Conservation (phyloP, 192 early-diverging fungal genomes). For the Coemansia reversa region DNA sequence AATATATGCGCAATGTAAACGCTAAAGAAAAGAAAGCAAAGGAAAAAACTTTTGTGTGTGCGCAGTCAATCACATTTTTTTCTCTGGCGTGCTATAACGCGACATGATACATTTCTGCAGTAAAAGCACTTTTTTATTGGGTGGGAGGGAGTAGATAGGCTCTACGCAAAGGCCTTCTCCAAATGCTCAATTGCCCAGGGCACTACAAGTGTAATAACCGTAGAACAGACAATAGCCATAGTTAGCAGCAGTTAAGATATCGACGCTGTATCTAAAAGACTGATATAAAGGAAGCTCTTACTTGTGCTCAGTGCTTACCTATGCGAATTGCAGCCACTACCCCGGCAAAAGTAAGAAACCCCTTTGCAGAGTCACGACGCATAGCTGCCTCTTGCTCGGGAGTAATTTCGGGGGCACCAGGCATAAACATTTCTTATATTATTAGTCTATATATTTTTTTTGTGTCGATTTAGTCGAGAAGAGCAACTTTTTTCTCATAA, state of each 20-base stretch:
- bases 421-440: constrained; percentile 60
- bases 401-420: constrained; percentile 48
- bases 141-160: background rate
- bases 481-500: constrained; percentile 1
- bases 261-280: too few relatives aligned
- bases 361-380: constrained; percentile 45
- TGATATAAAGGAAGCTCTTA: too few relatives aligned
- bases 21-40: constrained; percentile 5
- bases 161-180: constrained; percentile 39
- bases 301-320: constrained; percentile 26
- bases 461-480: background rate
- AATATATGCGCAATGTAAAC: background rate
- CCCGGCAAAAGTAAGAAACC: constrained; percentile 44
- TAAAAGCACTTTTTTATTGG: too few relatives aligned
- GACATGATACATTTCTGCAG: too few relatives aligned
- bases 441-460: too few relatives aligned
- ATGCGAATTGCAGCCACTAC: constrained; percentile 46
- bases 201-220: constrained; percentile 21
- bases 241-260: too few relatives aligned
- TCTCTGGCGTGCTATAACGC: background rate
- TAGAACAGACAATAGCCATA: background rate
- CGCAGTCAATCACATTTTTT: constrained; percentile 2
- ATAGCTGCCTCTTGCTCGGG: constrained; percentile 49
- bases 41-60: background rate
- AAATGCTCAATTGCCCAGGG: constrained; percentile 54